Conservation (phyloP, 176 grass and related monocot genomes). For the Paspalum vaginatum region DNA sequence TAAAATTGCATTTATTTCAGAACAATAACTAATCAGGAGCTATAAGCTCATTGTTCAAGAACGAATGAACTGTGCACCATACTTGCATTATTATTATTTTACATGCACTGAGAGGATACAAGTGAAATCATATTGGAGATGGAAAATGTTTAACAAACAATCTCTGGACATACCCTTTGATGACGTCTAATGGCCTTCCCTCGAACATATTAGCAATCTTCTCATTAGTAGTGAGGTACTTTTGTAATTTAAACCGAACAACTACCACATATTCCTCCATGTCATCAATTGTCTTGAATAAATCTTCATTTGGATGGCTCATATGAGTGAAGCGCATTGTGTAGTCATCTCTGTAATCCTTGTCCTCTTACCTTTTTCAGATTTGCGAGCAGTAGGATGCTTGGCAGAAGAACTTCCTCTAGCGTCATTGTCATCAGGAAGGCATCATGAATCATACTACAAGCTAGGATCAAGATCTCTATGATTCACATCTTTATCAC, state of each 20-base stretch:
- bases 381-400: neutral
- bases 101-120: too few species aligned
- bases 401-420: neutral
- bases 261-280: neutral
- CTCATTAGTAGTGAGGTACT: neutral
- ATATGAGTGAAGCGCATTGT: neutral
- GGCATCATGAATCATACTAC: neutral
- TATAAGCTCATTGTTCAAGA: too few species aligned
- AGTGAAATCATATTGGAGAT: too few species aligned
- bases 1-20: too few species aligned
- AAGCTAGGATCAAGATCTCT: neutral
- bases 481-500: neutral
- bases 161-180: neutral
- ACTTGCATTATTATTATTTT: too few species aligned
- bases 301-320: neutral
- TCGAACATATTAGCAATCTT: neutral
- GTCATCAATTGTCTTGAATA: constrained; percentile 2
- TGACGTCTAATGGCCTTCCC: neutral
- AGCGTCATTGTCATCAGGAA: neutral
- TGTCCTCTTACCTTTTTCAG: neutral
- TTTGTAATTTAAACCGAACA: neutral
- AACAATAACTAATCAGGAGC: too few species aligned
- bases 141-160: neutral
- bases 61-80: too few species aligned
- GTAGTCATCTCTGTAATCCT: neutral